Evolutionary conservation across 352 stramenopile genomes (phyloP), one percentile per base, ranked within the genome.

Genomic region (Phytopythium chamaehyphon): DNA sequence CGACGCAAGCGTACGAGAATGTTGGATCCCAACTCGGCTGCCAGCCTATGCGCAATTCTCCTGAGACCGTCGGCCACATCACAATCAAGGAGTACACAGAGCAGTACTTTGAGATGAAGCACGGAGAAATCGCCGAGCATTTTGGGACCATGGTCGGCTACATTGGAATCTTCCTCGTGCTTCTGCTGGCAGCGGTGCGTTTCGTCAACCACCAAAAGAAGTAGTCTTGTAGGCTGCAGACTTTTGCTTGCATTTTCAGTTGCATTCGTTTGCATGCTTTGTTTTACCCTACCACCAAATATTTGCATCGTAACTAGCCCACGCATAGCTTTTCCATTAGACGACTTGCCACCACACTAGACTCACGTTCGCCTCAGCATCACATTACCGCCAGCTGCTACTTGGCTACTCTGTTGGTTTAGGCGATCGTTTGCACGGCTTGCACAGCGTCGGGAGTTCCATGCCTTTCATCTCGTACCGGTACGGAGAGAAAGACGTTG

Each of bases 381-480:
- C 28, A 10, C 28, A 33, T 33, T n/a, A n/a, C n/a, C n/a, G n/a
- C n/a, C n/a, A n/a, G n/a, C n/a, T n/a, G n/a, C n/a, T n/a, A n/a
- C n/a, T n/a, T n/a, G n/a, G 28, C 28, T 33, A 33, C 28, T 33
- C 28, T 9, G 5, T 33, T 10, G 28, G 28, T 33, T 33, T 33
- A 33, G 28, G 28, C 28, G 28, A 33, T 5, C 28, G 28, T 9
- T 67, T 67, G 54, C 62, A 76, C 24, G 3, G 22, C 23, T 67
- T 62, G 49, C 66, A 76, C 2, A 10, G 57, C n/a, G 24, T 58
- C 7, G 67, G 56, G 0, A 19, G 12, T 1, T 56, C 51, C 39
- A 65, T 68, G 3, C 54, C 67, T 43, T 76, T 72, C 67, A 73
- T 73, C 22, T 60, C 42, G 49, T 62, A 62, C 53, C 60, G 68